phyloP scores from a whole-genome alignment of 2,329 filamentous ascomycete genomes.

The Trichophyton mentagrophytes region DNA sequence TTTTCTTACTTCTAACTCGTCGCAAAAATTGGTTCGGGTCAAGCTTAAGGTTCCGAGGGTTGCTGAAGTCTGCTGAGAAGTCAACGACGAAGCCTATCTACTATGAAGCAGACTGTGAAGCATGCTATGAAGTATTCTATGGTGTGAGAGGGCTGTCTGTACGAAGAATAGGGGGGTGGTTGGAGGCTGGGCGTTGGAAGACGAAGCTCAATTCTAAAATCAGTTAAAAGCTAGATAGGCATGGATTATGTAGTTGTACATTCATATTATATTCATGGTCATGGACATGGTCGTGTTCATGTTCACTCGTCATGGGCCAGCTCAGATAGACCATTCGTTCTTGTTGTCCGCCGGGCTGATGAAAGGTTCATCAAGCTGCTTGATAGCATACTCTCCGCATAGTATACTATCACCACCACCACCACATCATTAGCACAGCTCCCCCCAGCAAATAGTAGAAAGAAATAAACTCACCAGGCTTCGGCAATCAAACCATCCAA shows the following conservation, averaged over 20 bases:
- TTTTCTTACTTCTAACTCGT: conserved; percentile 8
- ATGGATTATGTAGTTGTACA: no score
- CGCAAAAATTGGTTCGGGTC: conserved; percentile 9
- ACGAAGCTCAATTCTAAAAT: no score
- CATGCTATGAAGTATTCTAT: background rate
- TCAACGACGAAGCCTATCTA: background rate
- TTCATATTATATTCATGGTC: no score
- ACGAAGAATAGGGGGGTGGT: no score
- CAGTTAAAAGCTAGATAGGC: no score
- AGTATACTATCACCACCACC: conserved; percentile 51
- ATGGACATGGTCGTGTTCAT: background rate
- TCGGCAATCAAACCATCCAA: conserved; percentile 84
- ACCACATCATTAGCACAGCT: no score
- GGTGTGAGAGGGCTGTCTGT: no score
- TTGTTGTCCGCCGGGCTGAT: conserved; percentile 58
- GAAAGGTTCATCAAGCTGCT: conserved; percentile 87
- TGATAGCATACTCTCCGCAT: conserved; percentile 90
- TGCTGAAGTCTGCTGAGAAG: conserved; percentile 10
- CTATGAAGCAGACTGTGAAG: no score
- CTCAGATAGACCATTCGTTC: conserved; percentile 64
- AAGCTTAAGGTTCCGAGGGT: conserved; percentile 10
- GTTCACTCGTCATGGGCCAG: background rate
- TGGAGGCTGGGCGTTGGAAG: no score
- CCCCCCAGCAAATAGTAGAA: background rate
- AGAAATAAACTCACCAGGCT: conserved; percentile 53